These are phyloP conservation scores for Tetradesmus lagerheimii DNA, from an alignment of 139 green algal species.

Conservation along the genomic window DNA sequence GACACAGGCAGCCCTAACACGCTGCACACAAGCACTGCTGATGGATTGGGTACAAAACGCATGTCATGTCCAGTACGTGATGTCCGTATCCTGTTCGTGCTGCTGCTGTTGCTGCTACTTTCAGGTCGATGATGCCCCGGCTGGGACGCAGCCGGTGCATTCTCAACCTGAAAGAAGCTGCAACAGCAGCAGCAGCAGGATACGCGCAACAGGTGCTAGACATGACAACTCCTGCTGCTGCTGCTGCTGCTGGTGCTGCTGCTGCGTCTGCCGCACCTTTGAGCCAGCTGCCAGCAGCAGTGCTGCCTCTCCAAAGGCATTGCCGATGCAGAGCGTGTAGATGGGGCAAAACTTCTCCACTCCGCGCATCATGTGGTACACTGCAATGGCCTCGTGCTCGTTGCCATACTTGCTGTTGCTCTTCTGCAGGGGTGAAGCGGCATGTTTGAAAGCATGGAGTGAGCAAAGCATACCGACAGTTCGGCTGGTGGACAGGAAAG, in stretches of 20 bases:
- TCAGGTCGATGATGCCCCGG: too few species aligned
- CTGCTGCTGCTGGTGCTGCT: background rate
- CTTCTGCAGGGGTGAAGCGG: constrained; percentile 72
- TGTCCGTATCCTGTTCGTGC: too few species aligned
- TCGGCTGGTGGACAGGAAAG: too few species aligned
- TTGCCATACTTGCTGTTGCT: constrained; percentile 95
- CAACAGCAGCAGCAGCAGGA: background rate
- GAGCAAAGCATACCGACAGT: background rate
- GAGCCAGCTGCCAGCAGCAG: constrained; percentile 94
- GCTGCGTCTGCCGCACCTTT: constrained; percentile 62
- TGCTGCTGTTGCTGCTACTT: too few species aligned
- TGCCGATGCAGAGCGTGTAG: constrained; percentile 95
- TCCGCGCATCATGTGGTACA: constrained; percentile 98
- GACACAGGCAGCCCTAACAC: too few species aligned
- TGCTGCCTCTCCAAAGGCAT: constrained; percentile 96
- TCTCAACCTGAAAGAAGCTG: too few species aligned
- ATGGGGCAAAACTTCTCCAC: constrained; percentile 89
- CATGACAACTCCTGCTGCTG: background rate
- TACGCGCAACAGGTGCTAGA: too few species aligned
- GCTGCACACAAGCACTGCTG: too few species aligned
- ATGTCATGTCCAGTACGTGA: too few species aligned
- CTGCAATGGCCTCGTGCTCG: constrained; percentile 97
- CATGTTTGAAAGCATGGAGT: background rate
- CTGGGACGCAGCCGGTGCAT: too few species aligned
- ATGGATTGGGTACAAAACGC: too few species aligned